phyloP scores from a whole-genome alignment of 2,329 filamentous ascomycete species.

The Penicillium sp. region DNA sequence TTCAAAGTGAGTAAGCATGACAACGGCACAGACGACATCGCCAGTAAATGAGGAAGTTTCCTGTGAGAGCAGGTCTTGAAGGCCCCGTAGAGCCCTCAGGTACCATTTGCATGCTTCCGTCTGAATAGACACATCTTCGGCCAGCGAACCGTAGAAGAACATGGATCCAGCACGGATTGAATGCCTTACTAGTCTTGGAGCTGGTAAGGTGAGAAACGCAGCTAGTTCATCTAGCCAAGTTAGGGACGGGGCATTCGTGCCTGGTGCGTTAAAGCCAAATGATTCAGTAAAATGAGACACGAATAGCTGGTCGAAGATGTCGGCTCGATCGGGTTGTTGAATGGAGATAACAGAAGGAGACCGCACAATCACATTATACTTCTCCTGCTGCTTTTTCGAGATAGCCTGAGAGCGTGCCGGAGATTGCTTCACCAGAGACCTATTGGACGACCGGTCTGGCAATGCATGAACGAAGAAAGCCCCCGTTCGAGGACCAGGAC shows the following conservation, averaged over 20 bases:
- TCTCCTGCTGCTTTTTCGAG: not conserved
- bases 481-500: constrained; percentile 6
- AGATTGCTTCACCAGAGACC: not conserved
- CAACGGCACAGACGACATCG: constrained; percentile 4
- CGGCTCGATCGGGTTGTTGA: constrained; percentile 1
- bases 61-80: constrained; percentile 2
- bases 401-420: not conserved
- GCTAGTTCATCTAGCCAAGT: constrained; percentile 6
- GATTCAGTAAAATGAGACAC: constrained; percentile 14
- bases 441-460: not conserved
- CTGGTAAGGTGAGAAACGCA: not conserved
- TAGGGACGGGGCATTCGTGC: not conserved
- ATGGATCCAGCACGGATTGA: constrained; percentile 8
- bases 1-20: constrained; percentile 12
- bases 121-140: constrained; percentile 5
- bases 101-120: constrained; percentile 11
- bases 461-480: constrained; percentile 8
- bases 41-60: not conserved
- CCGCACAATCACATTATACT: not conserved
- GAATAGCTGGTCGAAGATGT: constrained; percentile 9
- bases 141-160: constrained; percentile 9
- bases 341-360: not conserved
- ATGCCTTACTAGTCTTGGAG: not conserved
- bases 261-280: constrained; percentile 4
- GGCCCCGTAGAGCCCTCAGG: not conserved